A percentile compares a stretch with the other conserved stretches of the same genome.
These are phyloP conservation scores for Coemansia guatemalensis DNA, from an alignment of 192 early-diverging fungal species.

Conservation along the genomic window DNA sequence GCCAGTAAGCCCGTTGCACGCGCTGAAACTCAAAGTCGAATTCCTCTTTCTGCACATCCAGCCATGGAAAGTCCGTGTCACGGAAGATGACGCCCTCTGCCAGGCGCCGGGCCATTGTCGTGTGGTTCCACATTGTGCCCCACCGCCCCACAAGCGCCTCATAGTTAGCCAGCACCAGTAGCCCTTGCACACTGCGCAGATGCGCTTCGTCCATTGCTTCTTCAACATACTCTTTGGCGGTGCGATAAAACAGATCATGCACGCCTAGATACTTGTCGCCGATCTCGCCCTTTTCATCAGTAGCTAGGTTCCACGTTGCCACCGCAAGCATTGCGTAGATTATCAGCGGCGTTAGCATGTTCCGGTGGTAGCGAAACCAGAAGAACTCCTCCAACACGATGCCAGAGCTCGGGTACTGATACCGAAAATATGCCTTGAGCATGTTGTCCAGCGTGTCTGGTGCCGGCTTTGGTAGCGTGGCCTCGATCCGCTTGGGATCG, in stretches of 20 bases:
- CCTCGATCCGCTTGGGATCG: constrained; percentile 40
- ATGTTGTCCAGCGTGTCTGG: constrained; percentile 50
- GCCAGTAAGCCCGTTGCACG: constrained; percentile 53
- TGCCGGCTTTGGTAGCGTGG: constrained; percentile 26
- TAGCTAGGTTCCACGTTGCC: constrained; percentile 47
- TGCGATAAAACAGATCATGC: constrained; percentile 46
- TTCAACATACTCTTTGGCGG: constrained; percentile 48
- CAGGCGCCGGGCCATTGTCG: constrained; percentile 49
- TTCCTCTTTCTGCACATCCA: constrained; percentile 32
- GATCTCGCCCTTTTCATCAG: constrained; percentile 23
- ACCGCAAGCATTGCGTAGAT: constrained; percentile 52
- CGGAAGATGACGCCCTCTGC: constrained; percentile 50
- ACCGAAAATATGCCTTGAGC: constrained; percentile 51
- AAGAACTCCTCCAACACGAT: constrained; percentile 51
- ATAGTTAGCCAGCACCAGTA: constrained; percentile 52
- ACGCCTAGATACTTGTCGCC: constrained; percentile 30
- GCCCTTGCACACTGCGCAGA: constrained; percentile 49
- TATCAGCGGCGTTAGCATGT: constrained; percentile 54
- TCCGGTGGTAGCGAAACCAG: constrained; percentile 48
- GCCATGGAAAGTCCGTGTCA: constrained; percentile 52
- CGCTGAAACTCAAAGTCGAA: constrained; percentile 55
- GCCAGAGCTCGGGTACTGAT: constrained; percentile 52
- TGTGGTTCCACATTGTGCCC: constrained; percentile 56
- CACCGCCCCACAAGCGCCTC: constrained; percentile 52
- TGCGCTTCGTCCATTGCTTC: constrained; percentile 54